Conservation (phyloP, 179 eudicot genomes). For the Vitellaria paradoxa region DNA sequence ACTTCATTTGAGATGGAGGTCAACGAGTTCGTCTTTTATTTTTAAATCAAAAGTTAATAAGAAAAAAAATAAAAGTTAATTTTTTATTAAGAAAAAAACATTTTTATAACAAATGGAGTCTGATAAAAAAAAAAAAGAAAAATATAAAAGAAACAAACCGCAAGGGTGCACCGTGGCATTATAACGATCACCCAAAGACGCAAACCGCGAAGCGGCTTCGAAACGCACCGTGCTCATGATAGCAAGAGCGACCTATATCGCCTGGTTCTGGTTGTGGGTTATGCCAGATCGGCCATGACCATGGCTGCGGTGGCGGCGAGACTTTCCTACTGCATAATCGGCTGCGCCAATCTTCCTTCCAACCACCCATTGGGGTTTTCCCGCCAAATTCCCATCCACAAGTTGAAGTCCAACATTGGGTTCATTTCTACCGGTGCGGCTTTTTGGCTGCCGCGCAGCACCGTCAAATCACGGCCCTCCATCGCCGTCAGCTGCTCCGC, state of each 20-base stretch:
- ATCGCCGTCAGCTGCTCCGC: conserved; percentile 48
- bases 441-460: conserved; percentile 2
- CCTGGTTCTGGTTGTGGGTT: background rate
- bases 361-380: conserved; percentile 22
- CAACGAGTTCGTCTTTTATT: too few species aligned
- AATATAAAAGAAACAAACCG: background rate
- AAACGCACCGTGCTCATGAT: conserved; percentile 6
- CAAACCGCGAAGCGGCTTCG: background rate
- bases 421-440: conserved; percentile 1
- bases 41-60: too few species aligned
- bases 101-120: too few species aligned
- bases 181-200: conserved; percentile 22
- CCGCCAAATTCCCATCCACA: conserved; percentile 16
- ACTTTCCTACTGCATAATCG: conserved; percentile 13
- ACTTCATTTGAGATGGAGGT: too few species aligned
- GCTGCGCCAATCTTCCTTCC: conserved; percentile 12
- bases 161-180: conserved; percentile 25
- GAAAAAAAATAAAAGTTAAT: too few species aligned
- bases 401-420: background rate
- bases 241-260: background rate
- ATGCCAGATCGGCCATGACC: background rate
- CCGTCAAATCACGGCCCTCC: conserved; percentile 1
- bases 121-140: background rate
- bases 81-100: too few species aligned
- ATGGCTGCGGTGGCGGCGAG: conserved; percentile 24